Evolutionary conservation across 805 yeast genomes (phyloP), one percentile per base, ranked within the genome.

Genomic region (Myxozyma melibiosi): DNA sequence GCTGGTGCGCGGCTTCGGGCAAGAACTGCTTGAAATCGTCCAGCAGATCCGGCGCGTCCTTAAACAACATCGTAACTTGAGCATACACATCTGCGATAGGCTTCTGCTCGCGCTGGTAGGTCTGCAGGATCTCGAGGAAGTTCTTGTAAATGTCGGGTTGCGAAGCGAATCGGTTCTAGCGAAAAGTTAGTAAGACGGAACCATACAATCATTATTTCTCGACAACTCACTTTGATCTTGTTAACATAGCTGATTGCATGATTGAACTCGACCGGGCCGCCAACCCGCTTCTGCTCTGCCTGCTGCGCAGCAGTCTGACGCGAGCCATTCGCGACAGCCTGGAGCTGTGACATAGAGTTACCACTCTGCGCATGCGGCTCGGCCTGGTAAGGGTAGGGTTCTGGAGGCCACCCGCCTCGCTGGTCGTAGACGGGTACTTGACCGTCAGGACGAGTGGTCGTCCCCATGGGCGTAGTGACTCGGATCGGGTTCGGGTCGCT

Each of bases 241-340:
- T 94, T 94, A 58, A 94, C 99, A 68, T 94, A 94, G 65, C 86
- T 86, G 62, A 94, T 94, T 18, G 99, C 99, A 71, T 94, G 97
- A 71, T 92, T 91, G 77, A 94, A 92, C 74, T 94, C 98, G 16
- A 90, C 92, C 46, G 95, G 97, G 1, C 81, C 83, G 25, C 77
- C 74, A 11, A 66, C 66, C 20, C 70, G 64, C 40, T 53, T 48
- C 51, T 51, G 58, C 44, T 57, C 64, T 9, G 57, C 50, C 44
- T 50, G 50, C 46, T 63, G 48, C 13, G 54, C 55, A 13, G 50
- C 49, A 3, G 51, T 24, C 49, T 53, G 65, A 5, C 61, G 53
- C 8, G 64, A 50, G 6, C 57, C 62, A 37, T 59, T 61, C 9
- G 65, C 65, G 6, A 58, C 63, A 20, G 63, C 63, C 51, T 62